Evolutionary conservation across 2,329 filamentous ascomycete species (phyloP).

Genomic region (Cryphonectria japonica): DNA sequence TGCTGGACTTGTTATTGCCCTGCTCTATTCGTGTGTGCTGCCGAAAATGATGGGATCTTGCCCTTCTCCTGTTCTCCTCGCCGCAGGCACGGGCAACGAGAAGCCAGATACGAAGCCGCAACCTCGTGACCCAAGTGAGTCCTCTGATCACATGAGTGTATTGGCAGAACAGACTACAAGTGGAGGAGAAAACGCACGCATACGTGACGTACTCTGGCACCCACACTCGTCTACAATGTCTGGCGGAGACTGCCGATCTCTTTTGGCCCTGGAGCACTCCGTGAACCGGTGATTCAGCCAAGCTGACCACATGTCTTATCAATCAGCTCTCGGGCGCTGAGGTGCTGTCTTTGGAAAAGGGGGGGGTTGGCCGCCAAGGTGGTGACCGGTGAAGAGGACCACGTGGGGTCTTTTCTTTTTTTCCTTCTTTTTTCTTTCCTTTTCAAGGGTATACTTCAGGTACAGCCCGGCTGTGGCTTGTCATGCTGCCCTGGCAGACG

Average conservation of each 20-base stretch:
- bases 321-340: constrained; percentile 20
- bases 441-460: constrained; percentile 4
- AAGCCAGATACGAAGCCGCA: constrained; percentile 18
- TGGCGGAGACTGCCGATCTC: constrained; percentile 2
- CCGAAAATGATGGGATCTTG: constrained; percentile 8
- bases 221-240: neutral
- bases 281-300: neutral
- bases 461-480: constrained; percentile 11
- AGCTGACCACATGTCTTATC: constrained; percentile 19
- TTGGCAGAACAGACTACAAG: constrained; percentile 12
- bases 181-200: neutral
- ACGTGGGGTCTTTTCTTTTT: constrained; percentile 11
- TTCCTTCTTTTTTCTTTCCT: neutral
- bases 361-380: neutral
- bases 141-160: constrained; percentile 21
- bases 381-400: constrained; percentile 18
- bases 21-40: neutral
- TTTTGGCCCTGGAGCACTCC: neutral
- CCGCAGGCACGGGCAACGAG: neutral
- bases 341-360: constrained; percentile 6
- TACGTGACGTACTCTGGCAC: neutral
- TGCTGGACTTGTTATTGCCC: neutral
- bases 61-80: neutral
- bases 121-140: constrained; percentile 27
- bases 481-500: constrained; percentile 14